Percentiles rank a stretch among this genome's conserved stretches.
Evolutionary conservation across 345 rosid species (phyloP).

Genomic region (Aquilaria malaccensis): DNA sequence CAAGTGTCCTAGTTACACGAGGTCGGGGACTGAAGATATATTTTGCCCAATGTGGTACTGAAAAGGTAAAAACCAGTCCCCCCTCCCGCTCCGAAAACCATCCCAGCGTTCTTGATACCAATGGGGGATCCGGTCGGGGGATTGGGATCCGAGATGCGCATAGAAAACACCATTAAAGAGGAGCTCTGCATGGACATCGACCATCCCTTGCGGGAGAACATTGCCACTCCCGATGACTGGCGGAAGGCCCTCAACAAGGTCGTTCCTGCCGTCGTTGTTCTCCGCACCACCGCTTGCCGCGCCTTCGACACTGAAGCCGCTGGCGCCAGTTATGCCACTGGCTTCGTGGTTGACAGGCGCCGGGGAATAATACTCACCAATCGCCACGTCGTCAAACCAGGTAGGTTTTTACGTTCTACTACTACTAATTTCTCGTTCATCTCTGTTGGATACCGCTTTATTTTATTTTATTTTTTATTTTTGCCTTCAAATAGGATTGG

Average conservation of each 20-base stretch:
- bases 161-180: conserved; percentile 42
- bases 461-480: background rate
- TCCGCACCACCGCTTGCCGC: conserved; percentile 77
- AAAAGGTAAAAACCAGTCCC: too few relatives aligned
- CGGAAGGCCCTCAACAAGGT: conserved; percentile 59
- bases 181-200: conserved; percentile 67
- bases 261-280: conserved; percentile 87
- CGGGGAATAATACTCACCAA: conserved; percentile 94
- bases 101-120: too few relatives aligned
- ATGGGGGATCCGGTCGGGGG: conserved; percentile 13
- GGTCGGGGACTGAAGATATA: too few relatives aligned
- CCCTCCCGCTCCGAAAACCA: too few relatives aligned
- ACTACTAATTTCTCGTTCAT: too few relatives aligned
- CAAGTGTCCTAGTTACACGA: too few relatives aligned
- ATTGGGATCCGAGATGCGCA: conserved; percentile 37
- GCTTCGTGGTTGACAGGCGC: conserved; percentile 81
- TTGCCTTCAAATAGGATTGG: background rate
- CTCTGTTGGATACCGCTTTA: background rate
- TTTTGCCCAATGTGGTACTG: too few relatives aligned
- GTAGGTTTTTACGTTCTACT: conserved; percentile 17
- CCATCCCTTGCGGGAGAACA: conserved; percentile 40
- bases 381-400: conserved; percentile 93
- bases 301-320: conserved; percentile 89
- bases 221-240: conserved; percentile 86
- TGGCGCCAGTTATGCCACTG: conserved; percentile 76